Evolutionary conservation across 2,329 filamentous ascomycete species (phyloP), one percentile per base, ranked within the genome.

Genomic region (Colletotrichum destructivum): DNA sequence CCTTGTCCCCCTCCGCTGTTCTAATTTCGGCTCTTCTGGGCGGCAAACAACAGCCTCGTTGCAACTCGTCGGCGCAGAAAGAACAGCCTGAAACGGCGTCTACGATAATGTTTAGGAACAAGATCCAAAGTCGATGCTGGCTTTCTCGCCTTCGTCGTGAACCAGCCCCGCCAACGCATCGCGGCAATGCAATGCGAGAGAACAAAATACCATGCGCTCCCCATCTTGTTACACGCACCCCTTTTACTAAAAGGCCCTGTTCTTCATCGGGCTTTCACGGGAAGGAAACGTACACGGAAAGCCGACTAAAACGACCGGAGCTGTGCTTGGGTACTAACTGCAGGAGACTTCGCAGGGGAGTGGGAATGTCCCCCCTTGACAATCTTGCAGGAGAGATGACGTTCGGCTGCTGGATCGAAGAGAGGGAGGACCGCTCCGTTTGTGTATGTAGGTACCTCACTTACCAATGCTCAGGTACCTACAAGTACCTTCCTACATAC

Each of bases 351-450:
- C 35, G 35, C 4, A 23, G 21, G 18, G 47, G 8, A 42, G 40
- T 18, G 23, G 51, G 49, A 54, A 59, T 62, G 49, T 62, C 49
- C 46, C 70, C 70, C 61, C 31, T 11, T 31, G 47, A 26, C 38
- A 69, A 71, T 57, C 35, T 71, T 57, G 68, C 55, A 62, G 57
- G 35, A 65, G 66, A 57, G 71, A 74, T 74, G 72, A 74, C 72
- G 72, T 74, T 66, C 46, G 57, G 57, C 26, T 61, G 61, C 62
- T 69, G 66, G 59, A 62, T 49, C 46, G 35, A 38, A 52, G 23
- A 38, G 47, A 38, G 47, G 21, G 63, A 74, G 73, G 73, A 71
- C 71, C 71, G 66, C 66, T 62, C 56, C 15, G 18, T 23, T 7
- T 38, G 31, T 5, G 18, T 15, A 35, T 54, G 21, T 52, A 23